Evolutionary conservation across 1,284 basidiomycete genomes (phyloP).

Genomic region (Cronartium quercuum): DNA sequence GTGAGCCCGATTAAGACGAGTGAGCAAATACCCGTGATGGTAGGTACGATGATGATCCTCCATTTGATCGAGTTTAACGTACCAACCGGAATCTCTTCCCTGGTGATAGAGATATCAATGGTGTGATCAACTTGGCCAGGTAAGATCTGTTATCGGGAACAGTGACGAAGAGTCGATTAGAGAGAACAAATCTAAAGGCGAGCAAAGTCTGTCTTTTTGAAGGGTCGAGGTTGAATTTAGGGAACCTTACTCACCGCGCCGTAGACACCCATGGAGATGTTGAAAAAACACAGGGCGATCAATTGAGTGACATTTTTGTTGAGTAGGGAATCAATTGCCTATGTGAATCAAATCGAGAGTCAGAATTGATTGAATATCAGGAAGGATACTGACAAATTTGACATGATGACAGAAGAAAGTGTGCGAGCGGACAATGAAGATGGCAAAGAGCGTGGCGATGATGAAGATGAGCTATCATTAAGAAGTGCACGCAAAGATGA

Average conservation of each 20-base stretch:
- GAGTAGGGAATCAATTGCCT: conserved; percentile 27
- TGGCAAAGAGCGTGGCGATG: conserved; percentile 24
- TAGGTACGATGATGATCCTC: conserved; percentile 17
- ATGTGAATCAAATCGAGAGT: background rate
- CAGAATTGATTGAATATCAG: background rate
- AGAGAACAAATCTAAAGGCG: background rate
- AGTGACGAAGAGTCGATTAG: background rate
- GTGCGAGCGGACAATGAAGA: conserved; percentile 4
- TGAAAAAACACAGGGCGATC: conserved; percentile 21
- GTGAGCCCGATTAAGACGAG: conserved; percentile 13
- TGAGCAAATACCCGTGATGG: conserved; percentile 9
- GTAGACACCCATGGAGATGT: conserved; percentile 22
- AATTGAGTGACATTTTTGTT: conserved; percentile 26
- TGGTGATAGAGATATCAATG: too few relatives aligned
- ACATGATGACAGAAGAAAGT: background rate
- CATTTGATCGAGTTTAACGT: background rate
- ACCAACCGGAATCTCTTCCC: background rate
- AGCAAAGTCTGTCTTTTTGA: background rate
- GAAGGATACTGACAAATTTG: background rate
- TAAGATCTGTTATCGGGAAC: too few relatives aligned
- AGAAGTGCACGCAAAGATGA: background rate
- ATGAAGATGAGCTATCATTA: conserved; percentile 19
- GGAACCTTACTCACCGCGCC: conserved; percentile 4
- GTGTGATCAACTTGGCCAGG: conserved; percentile 22
- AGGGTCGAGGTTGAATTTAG: background rate